Conservation (phyloP, 1,139 yeast genomes). For the Magnusiomyces suaveolens region DNA sequence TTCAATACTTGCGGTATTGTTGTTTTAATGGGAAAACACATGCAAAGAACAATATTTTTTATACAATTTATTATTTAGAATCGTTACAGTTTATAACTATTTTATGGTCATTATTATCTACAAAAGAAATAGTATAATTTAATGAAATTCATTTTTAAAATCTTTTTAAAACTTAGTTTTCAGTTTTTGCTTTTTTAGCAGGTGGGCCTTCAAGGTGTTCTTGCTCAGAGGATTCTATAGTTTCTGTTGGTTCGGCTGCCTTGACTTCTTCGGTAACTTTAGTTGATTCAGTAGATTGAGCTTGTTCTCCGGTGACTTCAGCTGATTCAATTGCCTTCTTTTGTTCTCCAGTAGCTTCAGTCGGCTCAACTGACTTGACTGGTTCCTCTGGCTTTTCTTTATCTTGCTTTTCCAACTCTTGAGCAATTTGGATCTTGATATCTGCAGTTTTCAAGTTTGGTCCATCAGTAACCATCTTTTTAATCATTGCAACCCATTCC, state of each 20-base stretch:
- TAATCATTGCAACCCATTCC: constrained; percentile 14
- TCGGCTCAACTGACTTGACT: neutral
- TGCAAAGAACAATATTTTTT: too few species aligned
- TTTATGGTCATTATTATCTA: too few species aligned
- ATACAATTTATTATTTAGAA: too few species aligned
- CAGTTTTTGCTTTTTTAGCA: neutral
- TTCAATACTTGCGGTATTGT: neutral
- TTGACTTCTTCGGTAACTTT: neutral
- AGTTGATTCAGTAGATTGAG: too few species aligned
- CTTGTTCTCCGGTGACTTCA: neutral
- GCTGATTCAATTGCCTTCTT: neutral
- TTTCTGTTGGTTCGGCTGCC: neutral
- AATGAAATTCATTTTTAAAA: too few species aligned
- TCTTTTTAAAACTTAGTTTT: neutral
- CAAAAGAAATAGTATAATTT: neutral
- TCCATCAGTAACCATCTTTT: constrained; percentile 10
- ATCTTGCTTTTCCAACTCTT: neutral
- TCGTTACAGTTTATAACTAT: too few species aligned
- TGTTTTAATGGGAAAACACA: neutral
- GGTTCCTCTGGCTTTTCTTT: neutral
- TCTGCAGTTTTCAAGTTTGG: constrained; percentile 4
- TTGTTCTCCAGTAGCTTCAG: neutral
- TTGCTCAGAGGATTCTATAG: neutral
- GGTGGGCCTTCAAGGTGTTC: neutral
- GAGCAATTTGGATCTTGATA: neutral